These are phyloP conservation scores for Smallanthus sonchifolius DNA, from an alignment of 129 eudicot species.

Conservation along the genomic window DNA sequence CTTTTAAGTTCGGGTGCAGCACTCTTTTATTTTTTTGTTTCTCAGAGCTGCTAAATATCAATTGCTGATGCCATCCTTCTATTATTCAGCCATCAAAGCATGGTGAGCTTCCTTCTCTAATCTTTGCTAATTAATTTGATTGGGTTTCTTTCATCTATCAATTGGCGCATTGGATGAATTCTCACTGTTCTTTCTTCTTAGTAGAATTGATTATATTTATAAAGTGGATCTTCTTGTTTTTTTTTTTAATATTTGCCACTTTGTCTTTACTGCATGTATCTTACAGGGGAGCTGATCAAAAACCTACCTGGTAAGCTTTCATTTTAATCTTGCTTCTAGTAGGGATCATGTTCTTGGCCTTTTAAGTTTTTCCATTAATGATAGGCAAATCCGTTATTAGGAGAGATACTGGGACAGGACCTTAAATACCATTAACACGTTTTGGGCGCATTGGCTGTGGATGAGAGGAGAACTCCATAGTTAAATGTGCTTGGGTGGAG, in stretches of 20 bases:
- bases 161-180: neutral
- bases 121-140: neutral
- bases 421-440: neutral
- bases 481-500: neutral
- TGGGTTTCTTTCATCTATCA: neutral
- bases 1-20: neutral
- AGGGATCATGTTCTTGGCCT: neutral
- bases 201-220: neutral
- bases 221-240: neutral
- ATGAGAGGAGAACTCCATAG: neutral
- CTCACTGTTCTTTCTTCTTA: neutral
- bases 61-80: neutral
- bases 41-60: slow-evolving; percentile 5
- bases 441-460: neutral
- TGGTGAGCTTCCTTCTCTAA: neutral
- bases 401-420: neutral
- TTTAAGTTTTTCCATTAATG: neutral
- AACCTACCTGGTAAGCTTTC: neutral
- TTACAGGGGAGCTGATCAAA: neutral
- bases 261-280: neutral
- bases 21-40: neutral
- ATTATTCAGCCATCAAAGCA: neutral
- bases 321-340: neutral
- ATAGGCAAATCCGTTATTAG: neutral
- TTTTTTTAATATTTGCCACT: neutral